phyloP scores from a whole-genome alignment of 441 rosid genomes.

The Melastoma candidum region DNA sequence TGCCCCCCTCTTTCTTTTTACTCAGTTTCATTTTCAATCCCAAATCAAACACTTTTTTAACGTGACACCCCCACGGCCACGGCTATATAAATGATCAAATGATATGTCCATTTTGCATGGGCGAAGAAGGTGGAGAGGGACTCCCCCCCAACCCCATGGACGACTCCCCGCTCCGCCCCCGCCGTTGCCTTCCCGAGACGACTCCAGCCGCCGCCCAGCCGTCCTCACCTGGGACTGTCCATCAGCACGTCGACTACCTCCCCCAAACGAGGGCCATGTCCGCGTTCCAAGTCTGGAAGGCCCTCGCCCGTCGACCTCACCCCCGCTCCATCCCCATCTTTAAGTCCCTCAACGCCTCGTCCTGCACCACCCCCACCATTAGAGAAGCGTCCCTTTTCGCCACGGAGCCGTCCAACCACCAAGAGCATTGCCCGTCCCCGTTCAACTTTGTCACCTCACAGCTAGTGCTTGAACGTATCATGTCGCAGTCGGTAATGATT shows the following conservation, averaged over 20 bases:
- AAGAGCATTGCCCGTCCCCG: conserved; percentile 38
- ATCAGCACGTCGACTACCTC: conserved; percentile 88
- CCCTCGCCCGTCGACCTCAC: conserved; percentile 27
- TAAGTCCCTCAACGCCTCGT: conserved; percentile 29
- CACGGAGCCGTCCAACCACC: conserved; percentile 7
- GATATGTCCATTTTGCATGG: too few relatives aligned
- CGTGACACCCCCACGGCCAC: too few relatives aligned
- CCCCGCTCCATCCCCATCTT: too few relatives aligned
- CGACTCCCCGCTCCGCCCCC: too few relatives aligned
- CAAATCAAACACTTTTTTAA: too few relatives aligned
- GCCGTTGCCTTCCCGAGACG: too few relatives aligned
- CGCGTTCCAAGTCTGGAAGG: conserved; percentile 72
- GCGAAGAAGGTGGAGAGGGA: too few relatives aligned
- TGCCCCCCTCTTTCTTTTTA: too few relatives aligned
- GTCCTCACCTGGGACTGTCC: conserved; percentile 37
- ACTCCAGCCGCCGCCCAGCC: too few relatives aligned
- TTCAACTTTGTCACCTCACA: conserved; percentile 78
- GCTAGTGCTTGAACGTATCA: conserved; percentile 88
- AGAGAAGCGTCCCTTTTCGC: conserved; percentile 42
- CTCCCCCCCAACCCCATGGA: too few relatives aligned
- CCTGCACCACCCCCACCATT: conserved; percentile 39
- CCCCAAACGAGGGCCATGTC: conserved; percentile 88
- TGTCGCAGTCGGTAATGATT: conserved; percentile 67
- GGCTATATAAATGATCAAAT: too few relatives aligned
- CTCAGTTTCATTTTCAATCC: too few relatives aligned